Percentiles rank a stretch among this genome's conserved stretches.
Evolutionary conservation across 1,284 basidiomycete genomes (phyloP).

Genomic region (Gomphus sp.): DNA sequence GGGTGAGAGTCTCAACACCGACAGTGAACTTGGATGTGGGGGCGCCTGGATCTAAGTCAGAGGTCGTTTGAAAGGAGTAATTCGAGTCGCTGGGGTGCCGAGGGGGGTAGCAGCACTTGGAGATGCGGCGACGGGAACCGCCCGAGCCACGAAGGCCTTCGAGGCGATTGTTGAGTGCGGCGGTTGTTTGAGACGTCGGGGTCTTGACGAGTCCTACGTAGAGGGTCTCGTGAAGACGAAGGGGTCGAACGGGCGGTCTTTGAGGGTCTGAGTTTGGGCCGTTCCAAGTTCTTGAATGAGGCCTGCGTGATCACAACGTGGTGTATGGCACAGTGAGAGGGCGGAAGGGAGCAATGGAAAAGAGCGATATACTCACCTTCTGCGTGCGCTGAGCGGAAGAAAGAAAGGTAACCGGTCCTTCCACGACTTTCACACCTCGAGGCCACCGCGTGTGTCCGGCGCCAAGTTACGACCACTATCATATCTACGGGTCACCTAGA

Average conservation of each 20-base stretch:
- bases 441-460: conserved; percentile 4
- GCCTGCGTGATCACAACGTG: conserved; percentile 3
- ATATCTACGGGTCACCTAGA: no score
- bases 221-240: conserved; percentile 10
- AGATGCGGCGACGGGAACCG: not conserved
- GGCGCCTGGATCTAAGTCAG: not conserved
- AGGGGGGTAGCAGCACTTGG: not conserved
- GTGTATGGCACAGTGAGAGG: conserved; percentile 6
- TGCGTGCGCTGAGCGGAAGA: not conserved
- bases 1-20: conserved; percentile 2
- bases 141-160: conserved; percentile 8
- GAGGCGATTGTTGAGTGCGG: not conserved
- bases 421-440: conserved; percentile 3
- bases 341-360: conserved; percentile 1
- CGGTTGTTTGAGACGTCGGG: conserved; percentile 8
- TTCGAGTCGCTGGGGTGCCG: not conserved
- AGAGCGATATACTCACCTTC: conserved; percentile 4
- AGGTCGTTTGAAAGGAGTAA: not conserved
- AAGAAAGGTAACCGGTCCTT: not conserved
- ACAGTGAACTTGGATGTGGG: not conserved
- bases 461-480: no score
- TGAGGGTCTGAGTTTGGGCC: conserved; percentile 1
- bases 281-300: not conserved
- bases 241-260: conserved; percentile 1
- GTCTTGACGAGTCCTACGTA: conserved; percentile 9